Evolutionary conservation across 805 yeast genomes (phyloP), one percentile per base, ranked within the genome.

Genomic region (Phaffomyces opuntiae): DNA sequence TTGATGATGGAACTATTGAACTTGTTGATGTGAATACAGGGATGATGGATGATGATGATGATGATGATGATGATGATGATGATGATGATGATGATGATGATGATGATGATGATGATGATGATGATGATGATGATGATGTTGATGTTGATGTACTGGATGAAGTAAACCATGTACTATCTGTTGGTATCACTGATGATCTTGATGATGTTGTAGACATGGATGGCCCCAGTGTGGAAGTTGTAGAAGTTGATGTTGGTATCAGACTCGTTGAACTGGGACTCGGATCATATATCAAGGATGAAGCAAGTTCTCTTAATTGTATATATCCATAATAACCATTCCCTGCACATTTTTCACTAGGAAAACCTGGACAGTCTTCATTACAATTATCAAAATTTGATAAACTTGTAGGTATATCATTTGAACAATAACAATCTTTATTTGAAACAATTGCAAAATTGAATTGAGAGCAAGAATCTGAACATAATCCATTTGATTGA

Each of bases 401-500:
- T 61, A 4, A 67, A 59, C 13, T 56, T 53, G 1, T 59, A 0
- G 78, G 77, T 11, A 67, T 55, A 17, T 55, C 42, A 48, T 72
- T 60, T 12, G 74, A 59, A 49, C 79, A 74, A 66, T 72, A 74
- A 48, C 79, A 74, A 40, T 60, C 36, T 26, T 58, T 39, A 9
- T 54, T 49, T 45, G 66, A 73, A 9, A 73, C 61, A 29, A 73
- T 65, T 12, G 70, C 76, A 33, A 69, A 68, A 4, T 65, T 56
- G 48, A 52, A 61, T 1, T 53, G 56, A 9, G 29, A n/a, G 51
- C 79, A 74, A 25, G 56, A 52, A 44, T 63, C 66, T 8, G 60
- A 55, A 50, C 79, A 74, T 13, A 54, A 55, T 1, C 79, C 79
- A 48, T 69, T 70, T 29, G 75, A 69, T 73, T 53, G 56, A 35